phyloP scores from a whole-genome alignment of 139 green algal species.

The Auxenochlorella protothecoides region DNA sequence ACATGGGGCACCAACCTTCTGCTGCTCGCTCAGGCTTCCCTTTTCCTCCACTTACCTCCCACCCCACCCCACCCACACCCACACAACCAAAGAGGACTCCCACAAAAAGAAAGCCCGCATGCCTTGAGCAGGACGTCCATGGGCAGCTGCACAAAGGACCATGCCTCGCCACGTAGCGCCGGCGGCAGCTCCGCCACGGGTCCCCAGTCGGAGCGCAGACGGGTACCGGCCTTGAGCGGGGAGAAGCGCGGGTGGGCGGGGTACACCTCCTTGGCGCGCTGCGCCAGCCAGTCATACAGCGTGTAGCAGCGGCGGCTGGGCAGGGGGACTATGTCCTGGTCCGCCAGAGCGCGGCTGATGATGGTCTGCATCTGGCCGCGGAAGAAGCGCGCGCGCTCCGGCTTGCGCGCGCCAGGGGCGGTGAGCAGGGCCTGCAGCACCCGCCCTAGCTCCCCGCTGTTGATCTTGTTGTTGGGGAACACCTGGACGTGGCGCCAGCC shows the following conservation, averaged over 20 bases:
- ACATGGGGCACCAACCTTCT: too few species aligned
- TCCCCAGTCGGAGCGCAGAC: too few species aligned
- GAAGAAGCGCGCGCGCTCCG: slow-evolving; percentile 82
- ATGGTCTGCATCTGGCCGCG: slow-evolving; percentile 97
- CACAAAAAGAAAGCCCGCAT: neutral
- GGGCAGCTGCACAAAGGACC: slow-evolving; percentile 95
- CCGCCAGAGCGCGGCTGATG: slow-evolving; percentile 80
- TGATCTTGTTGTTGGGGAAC: slow-evolving; percentile 98
- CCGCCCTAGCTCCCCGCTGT: slow-evolving; percentile 72
- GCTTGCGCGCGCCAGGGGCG: slow-evolving; percentile 48
- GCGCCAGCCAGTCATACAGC: slow-evolving; percentile 33
- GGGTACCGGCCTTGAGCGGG: slow-evolving; percentile 45
- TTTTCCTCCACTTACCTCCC: too few species aligned
- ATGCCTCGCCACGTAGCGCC: slow-evolving; percentile 85
- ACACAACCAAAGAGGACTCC: too few species aligned
- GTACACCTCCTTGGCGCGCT: slow-evolving; percentile 83
- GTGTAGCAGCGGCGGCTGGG: slow-evolving; percentile 86
- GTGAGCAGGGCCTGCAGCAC: slow-evolving; percentile 64
- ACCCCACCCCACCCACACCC: too few species aligned
- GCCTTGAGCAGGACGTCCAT: slow-evolving; percentile 51
- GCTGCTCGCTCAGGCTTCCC: too few species aligned
- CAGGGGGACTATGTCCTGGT: slow-evolving; percentile 80
- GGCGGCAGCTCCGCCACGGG: slow-evolving; percentile 73
- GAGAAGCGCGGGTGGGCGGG: slow-evolving; percentile 70
- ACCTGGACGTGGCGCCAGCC: slow-evolving; percentile 67